Evolutionary conservation across 2,329 filamentous ascomycete genomes (phyloP), one percentile per base, ranked within the genome.

Genomic region (Biscogniauxia marginata): DNA sequence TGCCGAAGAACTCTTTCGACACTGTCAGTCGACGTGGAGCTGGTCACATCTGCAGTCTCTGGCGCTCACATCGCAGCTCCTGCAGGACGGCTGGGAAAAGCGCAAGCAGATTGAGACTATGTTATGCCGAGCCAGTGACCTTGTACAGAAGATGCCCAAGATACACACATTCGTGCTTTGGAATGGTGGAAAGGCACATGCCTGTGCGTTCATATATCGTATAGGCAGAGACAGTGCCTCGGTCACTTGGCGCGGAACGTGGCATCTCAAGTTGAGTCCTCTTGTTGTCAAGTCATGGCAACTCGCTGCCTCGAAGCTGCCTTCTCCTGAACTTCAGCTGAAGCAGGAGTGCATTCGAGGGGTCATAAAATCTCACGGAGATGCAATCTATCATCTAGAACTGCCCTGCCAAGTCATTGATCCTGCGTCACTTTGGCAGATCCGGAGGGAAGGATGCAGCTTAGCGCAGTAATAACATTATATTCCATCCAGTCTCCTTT

Each of bases 211-310:
- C 46, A 71, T 71, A 56, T 73, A 71, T 57, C 61, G 55, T 18
- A 52, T 48, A 20, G 58, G 59, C n/a, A 56, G 46, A 53, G 57
- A 65, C 46, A 24, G 49, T 53, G 59, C 62, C n/a, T 65, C 58
- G 1, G 43, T 73, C 50, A 70, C 69, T 47, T 73, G 67, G 71
- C 67, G 70, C 20, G 67, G 67, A 24, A 73, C 68, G n/a, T 73
- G 70, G 69, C 39, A 61, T 34, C 53, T 70, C 16, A 46, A 66
- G 58, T 30, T 71, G 30, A 66, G 49, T 52, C 55, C 60, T 62
- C 45, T 3, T 54, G 63, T 70, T 52, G 51, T 72, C 13, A 24
- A 70, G 50, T 45, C 58, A 22, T 69, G 67, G 66, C 57, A 61
- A 58, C 56, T 21, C 43, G 59, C 54, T 47, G 64, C 65, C 55